Conservation (phyloP, 805 yeast species). For the Scheffersomyces ergatensis region DNA sequence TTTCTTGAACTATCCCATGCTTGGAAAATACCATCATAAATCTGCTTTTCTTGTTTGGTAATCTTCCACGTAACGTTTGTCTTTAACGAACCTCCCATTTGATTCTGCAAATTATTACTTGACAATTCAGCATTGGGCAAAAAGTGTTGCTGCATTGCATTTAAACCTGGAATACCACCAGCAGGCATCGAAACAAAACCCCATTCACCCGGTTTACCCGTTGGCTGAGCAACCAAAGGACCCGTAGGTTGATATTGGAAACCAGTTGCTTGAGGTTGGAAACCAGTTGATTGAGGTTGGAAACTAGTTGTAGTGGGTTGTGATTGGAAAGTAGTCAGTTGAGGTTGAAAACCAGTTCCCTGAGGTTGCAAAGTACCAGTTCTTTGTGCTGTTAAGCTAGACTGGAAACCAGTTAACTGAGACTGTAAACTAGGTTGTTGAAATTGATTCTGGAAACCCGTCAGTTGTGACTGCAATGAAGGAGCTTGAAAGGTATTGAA, state of each 20-base stretch:
- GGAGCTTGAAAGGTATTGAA: constrained; percentile 22
- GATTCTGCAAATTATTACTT: constrained; percentile 37
- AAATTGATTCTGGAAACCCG: constrained; percentile 10
- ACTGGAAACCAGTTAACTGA: constrained; percentile 19
- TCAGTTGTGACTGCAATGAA: constrained; percentile 26
- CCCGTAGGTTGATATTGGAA: constrained; percentile 44
- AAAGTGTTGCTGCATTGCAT: constrained; percentile 64
- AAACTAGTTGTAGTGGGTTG: constrained; percentile 36
- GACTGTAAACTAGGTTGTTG: constrained; percentile 17
- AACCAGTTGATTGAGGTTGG: constrained; percentile 28
- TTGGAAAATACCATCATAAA: constrained; percentile 82
- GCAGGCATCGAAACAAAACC: constrained; percentile 70
- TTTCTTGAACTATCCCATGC: constrained; percentile 74
- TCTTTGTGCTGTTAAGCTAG: constrained; percentile 16
- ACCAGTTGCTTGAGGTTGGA: constrained; percentile 33
- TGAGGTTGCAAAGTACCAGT: constrained; percentile 26
- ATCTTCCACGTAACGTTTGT: constrained; percentile 76
- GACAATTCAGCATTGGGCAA: constrained; percentile 49
- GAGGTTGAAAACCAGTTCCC: constrained; percentile 25
- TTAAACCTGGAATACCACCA: constrained; percentile 70
- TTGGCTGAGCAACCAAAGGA: constrained; percentile 46
- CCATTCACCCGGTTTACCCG: constrained; percentile 80
- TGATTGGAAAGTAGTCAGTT: constrained; percentile 23
- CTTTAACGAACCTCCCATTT: constrained; percentile 42
- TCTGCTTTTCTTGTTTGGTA: constrained; percentile 80